These are phyloP conservation scores for Vitis hybrid DNA, from an alignment of 177 flowering plant species.

Conservation along the genomic window DNA sequence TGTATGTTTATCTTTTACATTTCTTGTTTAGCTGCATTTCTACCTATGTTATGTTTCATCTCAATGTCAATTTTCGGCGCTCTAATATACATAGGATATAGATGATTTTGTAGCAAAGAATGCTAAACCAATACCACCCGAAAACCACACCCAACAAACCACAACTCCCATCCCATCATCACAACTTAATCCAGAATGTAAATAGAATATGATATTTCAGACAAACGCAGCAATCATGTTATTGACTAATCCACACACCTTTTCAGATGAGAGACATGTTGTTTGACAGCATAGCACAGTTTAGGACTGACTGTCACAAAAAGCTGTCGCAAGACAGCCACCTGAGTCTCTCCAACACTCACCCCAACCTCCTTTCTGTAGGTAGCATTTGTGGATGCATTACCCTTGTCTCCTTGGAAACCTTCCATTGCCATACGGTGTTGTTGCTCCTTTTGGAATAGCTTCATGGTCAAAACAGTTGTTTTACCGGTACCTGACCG, in stretches of 20 bases:
- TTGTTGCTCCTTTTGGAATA: conserved; percentile 41
- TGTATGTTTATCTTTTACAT: too few species aligned
- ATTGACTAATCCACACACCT: conserved; percentile 34
- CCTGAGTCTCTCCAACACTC: conserved; percentile 6
- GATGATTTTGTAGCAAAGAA: too few species aligned
- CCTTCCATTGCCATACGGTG: conserved; percentile 35
- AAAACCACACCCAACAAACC: too few species aligned
- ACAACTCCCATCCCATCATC: background rate
- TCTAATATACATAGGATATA: too few species aligned
- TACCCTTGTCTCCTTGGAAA: conserved; percentile 10
- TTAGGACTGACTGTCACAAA: conserved; percentile 81
- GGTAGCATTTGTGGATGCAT: background rate
- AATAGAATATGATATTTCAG: background rate
- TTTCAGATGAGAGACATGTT: conserved; percentile 51
- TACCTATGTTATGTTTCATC: too few species aligned
- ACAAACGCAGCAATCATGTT: background rate
- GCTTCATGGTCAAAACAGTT: conserved; percentile 71
- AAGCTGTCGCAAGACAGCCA: conserved; percentile 47
- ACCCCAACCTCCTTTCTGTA: conserved; percentile 1
- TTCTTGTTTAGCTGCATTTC: too few species aligned
- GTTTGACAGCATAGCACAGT: conserved; percentile 58
- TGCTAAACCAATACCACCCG: too few species aligned
- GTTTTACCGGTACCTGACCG: conserved; percentile 92
- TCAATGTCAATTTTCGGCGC: too few species aligned
- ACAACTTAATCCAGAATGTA: background rate